phyloP scores from a whole-genome alignment of 192 early-diverging fungal genomes.

The Diversispora eburnea region DNA sequence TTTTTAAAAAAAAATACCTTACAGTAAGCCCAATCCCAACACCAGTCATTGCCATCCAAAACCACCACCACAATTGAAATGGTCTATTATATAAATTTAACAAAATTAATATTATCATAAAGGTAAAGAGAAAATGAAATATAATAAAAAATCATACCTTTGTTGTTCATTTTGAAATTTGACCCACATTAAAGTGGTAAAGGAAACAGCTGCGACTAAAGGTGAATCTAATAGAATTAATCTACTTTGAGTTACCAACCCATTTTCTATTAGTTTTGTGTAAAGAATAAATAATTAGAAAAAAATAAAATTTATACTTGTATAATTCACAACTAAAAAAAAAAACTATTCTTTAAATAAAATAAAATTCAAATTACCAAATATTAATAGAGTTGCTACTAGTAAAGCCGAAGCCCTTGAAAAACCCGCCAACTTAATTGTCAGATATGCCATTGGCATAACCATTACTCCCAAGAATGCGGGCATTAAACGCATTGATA shows the following conservation, averaged over 20 bases:
- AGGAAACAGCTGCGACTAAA: conserved; percentile 82
- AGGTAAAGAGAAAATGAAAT: not conserved
- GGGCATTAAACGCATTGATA: conserved; percentile 76
- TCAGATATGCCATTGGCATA: conserved; percentile 80
- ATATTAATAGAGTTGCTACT: conserved; percentile 74
- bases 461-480: conserved; percentile 77
- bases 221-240: conserved; percentile 90
- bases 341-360: not conserved
- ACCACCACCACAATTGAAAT: conserved; percentile 81
- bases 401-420: conserved; percentile 69
- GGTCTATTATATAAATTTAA: conserved; percentile 42
- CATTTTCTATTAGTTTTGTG: conserved; percentile 62
- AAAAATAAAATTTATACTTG: not conserved
- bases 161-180: conserved; percentile 73
- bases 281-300: not conserved
- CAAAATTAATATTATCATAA: not conserved
- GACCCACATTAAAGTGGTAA: conserved; percentile 80
- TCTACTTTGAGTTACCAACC: conserved; percentile 83
- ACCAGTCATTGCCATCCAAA: conserved; percentile 83
- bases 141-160: conserved; percentile 2
- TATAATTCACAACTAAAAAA: not conserved
- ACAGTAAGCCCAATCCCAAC: conserved; percentile 64
- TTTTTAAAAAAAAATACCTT: conserved; percentile 10
- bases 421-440: conserved; percentile 77
- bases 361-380: conserved; percentile 51